A percentile compares a stretch with the other conserved stretches of the same genome.
Evolutionary conservation across 2,329 filamentous ascomycete genomes (phyloP).

Genomic region (Bipolaris cookei): DNA sequence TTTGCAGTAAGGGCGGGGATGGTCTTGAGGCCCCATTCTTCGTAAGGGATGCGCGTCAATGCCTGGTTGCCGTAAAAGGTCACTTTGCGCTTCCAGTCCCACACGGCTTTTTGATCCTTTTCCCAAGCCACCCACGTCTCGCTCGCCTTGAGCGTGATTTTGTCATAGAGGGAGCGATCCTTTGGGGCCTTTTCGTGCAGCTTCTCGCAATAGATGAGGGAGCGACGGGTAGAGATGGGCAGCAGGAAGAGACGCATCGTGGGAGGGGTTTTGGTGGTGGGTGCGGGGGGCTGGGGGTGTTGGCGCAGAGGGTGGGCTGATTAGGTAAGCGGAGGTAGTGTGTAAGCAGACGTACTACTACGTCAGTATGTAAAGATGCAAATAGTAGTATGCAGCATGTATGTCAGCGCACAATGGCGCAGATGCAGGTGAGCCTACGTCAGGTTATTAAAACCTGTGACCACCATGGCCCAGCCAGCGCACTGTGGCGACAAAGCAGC

Average conservation of each 20-base stretch:
- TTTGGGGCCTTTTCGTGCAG: constrained; percentile 61
- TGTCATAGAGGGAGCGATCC: constrained; percentile 68
- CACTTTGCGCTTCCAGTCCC: constrained; percentile 85
- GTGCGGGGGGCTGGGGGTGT: background rate
- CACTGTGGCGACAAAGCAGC: background rate
- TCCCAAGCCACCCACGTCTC: constrained; percentile 88
- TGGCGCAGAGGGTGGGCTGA: background rate
- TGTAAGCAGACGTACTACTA: too few species aligned
- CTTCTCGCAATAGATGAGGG: constrained; percentile 89
- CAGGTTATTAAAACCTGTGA: constrained; percentile 17
- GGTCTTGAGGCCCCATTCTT: constrained; percentile 98
- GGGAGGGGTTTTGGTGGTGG: constrained; percentile 9
- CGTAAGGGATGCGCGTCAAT: constrained; percentile 86
- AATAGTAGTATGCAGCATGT: too few species aligned
- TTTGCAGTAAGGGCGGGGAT: constrained; percentile 79
- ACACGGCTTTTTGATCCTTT: constrained; percentile 65
- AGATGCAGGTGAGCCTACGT: constrained; percentile 15
- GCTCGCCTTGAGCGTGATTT: constrained; percentile 72
- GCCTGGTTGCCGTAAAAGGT: constrained; percentile 86
- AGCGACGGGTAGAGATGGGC: constrained; percentile 88
- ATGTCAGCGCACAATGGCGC: constrained; percentile 28
- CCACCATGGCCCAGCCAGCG: constrained; percentile 25
- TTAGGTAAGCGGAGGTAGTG: background rate
- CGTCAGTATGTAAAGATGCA: too few species aligned
- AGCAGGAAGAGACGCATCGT: constrained; percentile 91